Evolutionary conservation across 2,329 filamentous ascomycete species (phyloP).

Genomic region (Colletotrichum noveboracense): DNA sequence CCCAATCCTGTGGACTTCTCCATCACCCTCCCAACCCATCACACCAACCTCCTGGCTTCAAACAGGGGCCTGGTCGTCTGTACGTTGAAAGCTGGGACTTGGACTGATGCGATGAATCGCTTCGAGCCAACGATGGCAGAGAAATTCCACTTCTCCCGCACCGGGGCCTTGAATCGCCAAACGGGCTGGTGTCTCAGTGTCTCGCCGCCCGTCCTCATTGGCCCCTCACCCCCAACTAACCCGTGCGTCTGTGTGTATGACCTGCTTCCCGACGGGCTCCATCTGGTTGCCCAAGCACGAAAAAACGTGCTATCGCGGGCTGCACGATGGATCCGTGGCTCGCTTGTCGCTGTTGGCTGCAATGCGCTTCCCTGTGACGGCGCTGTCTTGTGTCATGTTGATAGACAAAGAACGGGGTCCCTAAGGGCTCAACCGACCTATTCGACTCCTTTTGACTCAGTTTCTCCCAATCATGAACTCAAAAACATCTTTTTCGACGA

Average conservation of each 20-base stretch:
- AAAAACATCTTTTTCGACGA: background rate
- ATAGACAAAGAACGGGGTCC: background rate
- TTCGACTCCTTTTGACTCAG: background rate
- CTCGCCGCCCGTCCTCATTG: slow-evolving; percentile 10
- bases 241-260: background rate
- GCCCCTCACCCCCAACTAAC: background rate
- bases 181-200: slow-evolving; percentile 22
- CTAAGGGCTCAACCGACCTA: background rate
- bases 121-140: slow-evolving; percentile 4
- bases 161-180: slow-evolving; percentile 18
- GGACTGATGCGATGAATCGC: background rate
- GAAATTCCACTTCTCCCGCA: slow-evolving; percentile 11
- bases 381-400: slow-evolving; percentile 14
- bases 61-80: background rate
- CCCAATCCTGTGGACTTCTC: background rate
- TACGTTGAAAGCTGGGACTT: background rate
- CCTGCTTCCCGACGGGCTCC: slow-evolving; percentile 7
- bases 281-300: slow-evolving; percentile 3
- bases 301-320: background rate
- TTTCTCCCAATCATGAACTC: background rate
- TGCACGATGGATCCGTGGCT: background rate
- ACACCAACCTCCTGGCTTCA: background rate
- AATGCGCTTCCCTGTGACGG: background rate
- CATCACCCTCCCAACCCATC: background rate
- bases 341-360: background rate